Evolutionary conservation across 345 rosid genomes (phyloP).

Genomic region (Eucalyptus regnans): DNA sequence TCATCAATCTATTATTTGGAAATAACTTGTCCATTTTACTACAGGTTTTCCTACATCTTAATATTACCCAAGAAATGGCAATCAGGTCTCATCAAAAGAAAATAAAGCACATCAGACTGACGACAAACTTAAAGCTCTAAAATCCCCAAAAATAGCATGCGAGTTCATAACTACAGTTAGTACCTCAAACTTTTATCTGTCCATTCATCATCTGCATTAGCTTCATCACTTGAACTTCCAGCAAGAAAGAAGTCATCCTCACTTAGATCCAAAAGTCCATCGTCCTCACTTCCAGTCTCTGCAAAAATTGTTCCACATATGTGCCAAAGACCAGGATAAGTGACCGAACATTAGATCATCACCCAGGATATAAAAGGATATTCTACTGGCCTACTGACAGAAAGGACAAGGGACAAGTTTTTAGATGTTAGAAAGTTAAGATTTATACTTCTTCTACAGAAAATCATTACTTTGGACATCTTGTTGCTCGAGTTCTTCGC

Average conservation of each 20-base stretch:
- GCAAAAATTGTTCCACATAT: neutral
- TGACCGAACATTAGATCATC: neutral
- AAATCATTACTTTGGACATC: neutral
- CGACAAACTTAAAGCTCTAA: neutral
- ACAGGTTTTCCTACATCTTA: neutral
- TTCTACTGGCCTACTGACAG: neutral
- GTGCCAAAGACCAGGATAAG: neutral
- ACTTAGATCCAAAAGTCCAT: conserved; percentile 85
- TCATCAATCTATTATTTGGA: neutral
- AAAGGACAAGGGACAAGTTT: neutral
- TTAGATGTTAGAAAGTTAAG: neutral
- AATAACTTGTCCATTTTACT: neutral
- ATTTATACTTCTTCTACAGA: neutral
- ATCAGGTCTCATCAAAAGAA: neutral
- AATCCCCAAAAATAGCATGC: neutral
- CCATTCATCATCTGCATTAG: conserved; percentile 97
- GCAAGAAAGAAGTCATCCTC: conserved; percentile 89
- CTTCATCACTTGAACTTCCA: conserved; percentile 98
- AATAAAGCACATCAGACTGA: neutral
- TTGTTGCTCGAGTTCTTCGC: neutral
- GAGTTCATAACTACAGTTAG: neutral
- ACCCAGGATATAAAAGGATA: neutral
- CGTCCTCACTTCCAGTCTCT: conserved; percentile 99
- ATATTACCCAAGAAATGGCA: neutral
- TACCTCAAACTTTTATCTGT: conserved; percentile 95